Evolutionary conservation across 129 eudicot genomes (phyloP), one percentile per base, ranked within the genome.

Genomic region (Heracleum sosnowskyi): DNA sequence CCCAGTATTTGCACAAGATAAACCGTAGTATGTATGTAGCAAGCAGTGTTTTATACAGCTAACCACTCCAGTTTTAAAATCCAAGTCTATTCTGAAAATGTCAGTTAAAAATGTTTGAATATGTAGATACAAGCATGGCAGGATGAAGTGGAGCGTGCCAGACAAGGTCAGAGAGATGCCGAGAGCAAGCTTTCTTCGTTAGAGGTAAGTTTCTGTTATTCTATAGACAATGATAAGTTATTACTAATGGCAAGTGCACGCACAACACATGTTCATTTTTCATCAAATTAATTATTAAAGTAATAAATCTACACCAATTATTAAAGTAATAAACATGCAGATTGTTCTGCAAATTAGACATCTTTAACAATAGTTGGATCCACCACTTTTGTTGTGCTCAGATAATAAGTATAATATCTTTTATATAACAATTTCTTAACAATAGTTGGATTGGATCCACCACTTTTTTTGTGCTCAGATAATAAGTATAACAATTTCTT

Each of bases 71-170:
- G 4, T 51, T 22, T 51, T 18, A 0, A 46, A 13, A 51, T 51
- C 13, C 20, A 15, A 47, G n/a, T 51, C 6, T 51, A 1, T 51
- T 51, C 60, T 51, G 60, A 51, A 24, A 24, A 24, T 2, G 5
- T 57, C 66, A 2, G 63, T 82, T 24, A 22, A 71, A 71, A 73
- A 73, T 73, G 76, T 73, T 41, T 77, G 72, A 72, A 80, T 73
- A 29, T 82, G 49, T 81, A 92, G 95, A 88, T 87, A 84, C 97
- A 95, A 86, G 96, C 99, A 83, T 95, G 97, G 99, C 99, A 95
- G 84, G 97, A 95, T 81, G 99, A 95, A 87, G 99, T 90, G 82
- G 99, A 95, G 83, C 97, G 97, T 80, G 97, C 99, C 79, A 97
- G 99, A 31, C 91, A 88, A 83, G 86, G 93, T 81, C 99, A 95